These are phyloP conservation scores for Baorangia bicolor DNA, from an alignment of 768 basidiomycete species.

Conservation along the genomic window DNA sequence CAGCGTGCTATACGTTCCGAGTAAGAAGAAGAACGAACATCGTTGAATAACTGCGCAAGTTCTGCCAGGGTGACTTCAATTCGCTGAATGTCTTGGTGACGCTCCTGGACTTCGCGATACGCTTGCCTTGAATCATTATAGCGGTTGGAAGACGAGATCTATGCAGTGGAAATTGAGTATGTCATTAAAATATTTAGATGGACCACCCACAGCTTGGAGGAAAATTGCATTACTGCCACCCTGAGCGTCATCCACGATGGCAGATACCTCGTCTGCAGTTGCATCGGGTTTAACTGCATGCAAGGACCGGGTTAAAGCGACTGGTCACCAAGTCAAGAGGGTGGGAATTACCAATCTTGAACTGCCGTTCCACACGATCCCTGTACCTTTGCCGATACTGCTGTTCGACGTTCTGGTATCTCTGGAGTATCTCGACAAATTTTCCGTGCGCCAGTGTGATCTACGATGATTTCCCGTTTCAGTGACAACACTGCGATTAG, in stretches of 20 bases:
- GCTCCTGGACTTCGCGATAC: conserved; percentile 84
- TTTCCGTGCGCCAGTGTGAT: conserved; percentile 59
- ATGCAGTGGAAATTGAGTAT: background rate
- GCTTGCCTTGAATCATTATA: conserved; percentile 82
- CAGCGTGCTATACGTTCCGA: background rate
- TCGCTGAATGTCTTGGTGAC: conserved; percentile 80
- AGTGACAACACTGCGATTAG: background rate
- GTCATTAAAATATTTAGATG: background rate
- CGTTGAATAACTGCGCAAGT: conserved; percentile 83
- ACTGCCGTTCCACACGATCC: conserved; percentile 70
- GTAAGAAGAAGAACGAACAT: conserved; percentile 45
- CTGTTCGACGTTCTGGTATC: conserved; percentile 75
- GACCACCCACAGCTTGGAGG: conserved; percentile 57
- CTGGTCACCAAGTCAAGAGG: background rate
- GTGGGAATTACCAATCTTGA: conserved; percentile 61
- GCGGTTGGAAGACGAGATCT: conserved; percentile 77
- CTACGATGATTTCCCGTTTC: conserved; percentile 33
- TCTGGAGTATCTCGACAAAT: conserved; percentile 74
- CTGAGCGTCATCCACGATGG: conserved; percentile 62
- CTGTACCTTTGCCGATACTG: conserved; percentile 63
- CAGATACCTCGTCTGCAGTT: conserved; percentile 72
- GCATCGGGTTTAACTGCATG: conserved; percentile 80
- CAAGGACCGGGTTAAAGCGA: background rate
- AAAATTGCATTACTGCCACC: conserved; percentile 69
- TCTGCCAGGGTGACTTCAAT: conserved; percentile 89